Conservation (phyloP, 768 basidiomycete species). For the Termitomyces sp. region DNA sequence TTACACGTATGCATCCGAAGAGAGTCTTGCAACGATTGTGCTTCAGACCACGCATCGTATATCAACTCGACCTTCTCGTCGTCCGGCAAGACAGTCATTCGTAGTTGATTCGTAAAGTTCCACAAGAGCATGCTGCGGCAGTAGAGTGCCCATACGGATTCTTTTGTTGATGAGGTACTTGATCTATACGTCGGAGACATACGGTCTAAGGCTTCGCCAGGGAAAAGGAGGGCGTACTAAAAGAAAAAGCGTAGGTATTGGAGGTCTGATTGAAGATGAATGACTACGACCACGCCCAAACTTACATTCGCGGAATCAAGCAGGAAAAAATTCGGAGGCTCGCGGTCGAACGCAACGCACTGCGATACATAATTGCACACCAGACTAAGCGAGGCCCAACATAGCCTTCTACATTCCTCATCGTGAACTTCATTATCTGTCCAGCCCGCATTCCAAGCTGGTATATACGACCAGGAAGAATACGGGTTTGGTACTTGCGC, state of each 20-base stretch:
- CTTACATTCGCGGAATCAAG: slow-evolving; percentile 67
- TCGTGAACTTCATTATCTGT: slow-evolving; percentile 49
- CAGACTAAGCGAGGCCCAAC: slow-evolving; percentile 72
- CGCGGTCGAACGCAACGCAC: slow-evolving; percentile 61
- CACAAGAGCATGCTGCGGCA: slow-evolving; percentile 81
- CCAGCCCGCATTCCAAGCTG: slow-evolving; percentile 66
- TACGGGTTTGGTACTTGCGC: slow-evolving; percentile 27
- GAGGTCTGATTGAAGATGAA: too few relatives aligned
- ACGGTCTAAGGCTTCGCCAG: slow-evolving; percentile 65
- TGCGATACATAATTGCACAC: slow-evolving; percentile 67
- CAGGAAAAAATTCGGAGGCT: slow-evolving; percentile 55
- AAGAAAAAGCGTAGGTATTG: slow-evolving; percentile 7
- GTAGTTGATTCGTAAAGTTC: slow-evolving; percentile 62
- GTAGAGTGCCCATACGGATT: slow-evolving; percentile 79
- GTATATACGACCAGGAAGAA: slow-evolving; percentile 44
- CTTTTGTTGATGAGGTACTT: slow-evolving; percentile 56
- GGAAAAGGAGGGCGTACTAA: slow-evolving; percentile 68
- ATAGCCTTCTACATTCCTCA: slow-evolving; percentile 73
- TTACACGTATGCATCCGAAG: slow-evolving; percentile 70
- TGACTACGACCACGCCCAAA: slow-evolving; percentile 10
- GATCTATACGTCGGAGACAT: slow-evolving; percentile 35
- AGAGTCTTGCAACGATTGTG: slow-evolving; percentile 62
- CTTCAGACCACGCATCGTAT: slow-evolving; percentile 63
- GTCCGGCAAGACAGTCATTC: slow-evolving; percentile 35
- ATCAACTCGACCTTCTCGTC: slow-evolving; percentile 60